Conservation (phyloP, 2,329 filamentous ascomycete species). For the Trichoderma guizhouense region DNA sequence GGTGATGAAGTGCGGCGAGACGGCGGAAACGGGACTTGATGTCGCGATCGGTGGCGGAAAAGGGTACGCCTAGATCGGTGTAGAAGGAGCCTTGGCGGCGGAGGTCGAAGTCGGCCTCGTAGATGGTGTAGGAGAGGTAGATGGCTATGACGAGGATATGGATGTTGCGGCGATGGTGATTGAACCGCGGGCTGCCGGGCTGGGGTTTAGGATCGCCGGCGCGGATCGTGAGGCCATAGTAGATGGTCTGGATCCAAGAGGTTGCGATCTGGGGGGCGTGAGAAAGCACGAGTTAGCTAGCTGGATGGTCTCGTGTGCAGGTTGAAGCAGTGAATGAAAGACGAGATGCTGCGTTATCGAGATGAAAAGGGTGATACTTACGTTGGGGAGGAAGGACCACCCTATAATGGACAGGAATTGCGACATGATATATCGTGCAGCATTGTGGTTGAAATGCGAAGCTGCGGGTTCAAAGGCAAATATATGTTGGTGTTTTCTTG, state of each 20-base stretch:
- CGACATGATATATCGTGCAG: slow-evolving; percentile 12
- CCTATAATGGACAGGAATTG: slow-evolving; percentile 17
- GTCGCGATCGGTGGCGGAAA: slow-evolving; percentile 66
- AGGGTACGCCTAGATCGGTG: slow-evolving; percentile 66
- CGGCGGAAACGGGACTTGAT: slow-evolving; percentile 84
- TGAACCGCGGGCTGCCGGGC: slow-evolving; percentile 65
- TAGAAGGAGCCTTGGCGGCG: slow-evolving; percentile 74
- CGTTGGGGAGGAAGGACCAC: slow-evolving; percentile 19
- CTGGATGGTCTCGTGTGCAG: neutral
- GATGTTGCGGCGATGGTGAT: slow-evolving; percentile 74
- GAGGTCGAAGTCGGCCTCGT: slow-evolving; percentile 83
- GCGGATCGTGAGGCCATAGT: slow-evolving; percentile 85
- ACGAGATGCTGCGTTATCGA: neutral
- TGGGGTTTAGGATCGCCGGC: slow-evolving; percentile 79
- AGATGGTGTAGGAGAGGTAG: slow-evolving; percentile 89
- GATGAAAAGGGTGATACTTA: neutral
- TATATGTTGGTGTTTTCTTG: neutral
- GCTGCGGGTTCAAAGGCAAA: neutral
- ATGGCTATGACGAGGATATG: slow-evolving; percentile 75
- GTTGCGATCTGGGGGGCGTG: slow-evolving; percentile 63
- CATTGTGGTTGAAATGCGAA: slow-evolving; percentile 2
- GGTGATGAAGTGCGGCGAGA: slow-evolving; percentile 69
- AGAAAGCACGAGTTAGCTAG: slow-evolving; percentile 20
- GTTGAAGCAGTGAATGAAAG: neutral
- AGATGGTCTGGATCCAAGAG: slow-evolving; percentile 71